Evolutionary conservation across 202 grass and related monocot species (phyloP).

Genomic region (Cymbopogon flexuosus): DNA sequence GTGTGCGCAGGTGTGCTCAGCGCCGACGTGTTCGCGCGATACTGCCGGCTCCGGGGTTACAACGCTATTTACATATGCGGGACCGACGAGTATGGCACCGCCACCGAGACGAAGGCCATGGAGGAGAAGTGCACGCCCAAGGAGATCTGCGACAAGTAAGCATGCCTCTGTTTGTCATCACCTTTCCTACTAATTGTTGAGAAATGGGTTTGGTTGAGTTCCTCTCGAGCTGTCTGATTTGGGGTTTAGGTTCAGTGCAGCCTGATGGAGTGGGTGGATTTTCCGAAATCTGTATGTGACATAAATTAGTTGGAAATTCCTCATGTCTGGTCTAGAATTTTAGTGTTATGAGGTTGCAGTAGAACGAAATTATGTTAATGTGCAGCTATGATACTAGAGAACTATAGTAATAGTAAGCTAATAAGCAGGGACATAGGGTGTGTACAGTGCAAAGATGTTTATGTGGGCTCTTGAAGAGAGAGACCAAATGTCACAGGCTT

Average conservation of each 20-base stretch:
- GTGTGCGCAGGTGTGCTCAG: slow-evolving; percentile 70
- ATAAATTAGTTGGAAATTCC: not conserved
- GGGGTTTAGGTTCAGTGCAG: not conserved
- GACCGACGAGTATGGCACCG: slow-evolving; percentile 95
- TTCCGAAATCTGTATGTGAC: not conserved
- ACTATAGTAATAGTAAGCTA: not conserved
- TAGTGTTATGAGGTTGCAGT: not conserved
- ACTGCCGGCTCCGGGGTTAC: slow-evolving; percentile 85
- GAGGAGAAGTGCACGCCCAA: slow-evolving; percentile 99
- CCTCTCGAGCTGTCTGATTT: not conserved
- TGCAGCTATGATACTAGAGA: not conserved
- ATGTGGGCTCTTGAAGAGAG: not conserved
- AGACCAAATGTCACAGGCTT: not conserved
- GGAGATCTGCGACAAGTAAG: slow-evolving; percentile 95
- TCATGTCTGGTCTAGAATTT: not conserved
- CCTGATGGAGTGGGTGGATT: not conserved
- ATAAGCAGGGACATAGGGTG: not conserved
- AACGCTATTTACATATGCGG: slow-evolving; percentile 94
- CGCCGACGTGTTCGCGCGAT: slow-evolving; percentile 88
- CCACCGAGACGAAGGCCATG: slow-evolving; percentile 92
- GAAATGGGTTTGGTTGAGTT: not conserved
- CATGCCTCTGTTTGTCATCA: not conserved
- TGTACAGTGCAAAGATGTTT: not conserved
- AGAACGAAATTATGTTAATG: not conserved
- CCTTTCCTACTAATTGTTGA: not conserved